phyloP scores from a whole-genome alignment of 352 stramenopile genomes.

The Pythium vanterpoolii region DNA sequence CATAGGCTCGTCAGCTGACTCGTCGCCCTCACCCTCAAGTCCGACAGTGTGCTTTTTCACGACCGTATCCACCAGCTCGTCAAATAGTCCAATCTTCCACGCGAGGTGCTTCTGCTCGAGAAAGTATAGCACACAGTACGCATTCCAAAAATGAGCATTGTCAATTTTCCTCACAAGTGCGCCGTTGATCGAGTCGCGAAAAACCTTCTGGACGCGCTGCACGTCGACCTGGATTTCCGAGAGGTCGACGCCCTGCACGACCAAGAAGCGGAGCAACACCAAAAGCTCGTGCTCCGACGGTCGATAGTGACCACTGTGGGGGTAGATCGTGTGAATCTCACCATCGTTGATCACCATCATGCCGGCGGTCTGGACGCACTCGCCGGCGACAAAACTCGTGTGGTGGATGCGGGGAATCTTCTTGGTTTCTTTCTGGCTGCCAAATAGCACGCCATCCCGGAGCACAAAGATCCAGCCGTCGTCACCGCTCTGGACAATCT shows the following conservation, averaged over 20 bases:
- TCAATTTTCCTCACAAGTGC: slow-evolving; percentile 74
- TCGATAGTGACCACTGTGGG: slow-evolving; percentile 97
- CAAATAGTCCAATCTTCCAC: slow-evolving; percentile 74
- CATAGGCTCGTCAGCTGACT: slow-evolving; percentile 41
- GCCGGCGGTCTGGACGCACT: slow-evolving; percentile 94
- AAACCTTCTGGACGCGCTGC: slow-evolving; percentile 96
- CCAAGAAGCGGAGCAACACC: slow-evolving; percentile 91
- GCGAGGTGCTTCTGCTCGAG: slow-evolving; percentile 71
- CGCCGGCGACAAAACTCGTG: slow-evolving; percentile 96
- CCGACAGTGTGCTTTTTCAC: slow-evolving; percentile 41
- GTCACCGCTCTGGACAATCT: slow-evolving; percentile 88
- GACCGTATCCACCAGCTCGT: slow-evolving; percentile 73
- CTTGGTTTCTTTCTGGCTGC: slow-evolving; percentile 92
- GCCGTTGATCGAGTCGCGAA: slow-evolving; percentile 75
- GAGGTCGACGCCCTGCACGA: slow-evolving; percentile 89
- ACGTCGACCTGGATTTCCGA: slow-evolving; percentile 92
- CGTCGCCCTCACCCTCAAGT: slow-evolving; percentile 34
- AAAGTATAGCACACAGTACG: slow-evolving; percentile 68
- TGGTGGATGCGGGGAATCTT: slow-evolving; percentile 95
- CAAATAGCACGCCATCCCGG: slow-evolving; percentile 93
- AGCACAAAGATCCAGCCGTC: slow-evolving; percentile 98
- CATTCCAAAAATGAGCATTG: slow-evolving; percentile 86
- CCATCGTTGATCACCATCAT: slow-evolving; percentile 95
- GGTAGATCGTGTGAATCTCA: slow-evolving; percentile 92
- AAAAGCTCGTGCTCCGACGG: slow-evolving; percentile 94